Base-by-base conservation (phyloP, 768 basidiomycete genomes). In the Leccinum rimulosum region DNA sequence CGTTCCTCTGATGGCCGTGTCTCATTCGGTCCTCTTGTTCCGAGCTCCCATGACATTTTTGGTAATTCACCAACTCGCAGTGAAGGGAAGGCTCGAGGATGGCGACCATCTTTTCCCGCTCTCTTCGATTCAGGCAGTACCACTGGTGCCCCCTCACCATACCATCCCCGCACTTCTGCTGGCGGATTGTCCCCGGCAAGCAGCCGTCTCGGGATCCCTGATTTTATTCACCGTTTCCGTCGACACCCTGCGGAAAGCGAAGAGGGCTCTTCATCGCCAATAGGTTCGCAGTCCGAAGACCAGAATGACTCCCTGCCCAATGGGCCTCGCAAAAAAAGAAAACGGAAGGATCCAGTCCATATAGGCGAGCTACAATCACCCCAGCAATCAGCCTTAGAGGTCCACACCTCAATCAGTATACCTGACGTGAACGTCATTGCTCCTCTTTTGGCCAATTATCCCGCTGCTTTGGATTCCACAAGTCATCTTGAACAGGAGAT, bases 11-110 rank as follows among this genome's bases (percentile, higher is more conserved):
- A 87, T 52, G 82, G 77, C 10, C 76, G 72, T 33, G 61, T 85
- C 31, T 84, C 85, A 1, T 87, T 88, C 61, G 83, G 87, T 58
- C 87, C 86, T 17, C 63, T 74, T 19, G 70, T 80, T 10, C 80
- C 83, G 58, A 75, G 77, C 6, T 75, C 78, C 10, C 75, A 76
- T n/a, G 74, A 74, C 54, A 84, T 83, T 22, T 57, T 79, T 19
- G 79, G 83, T 14, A 76, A 78, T 25, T 79, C 80, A 47, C 76
- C 76, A 52, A 73, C 70, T 38, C 84, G 79, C 59, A 70, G 64
- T 2, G 82, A 86, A 47, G 71, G 69, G 15, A 69, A 57, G 27
- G 47, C 48, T 38, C 64, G 62, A 58, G 57, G 66, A 17, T 74
- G 69, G 73, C 68, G 71, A 57, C 55, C 61, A 49, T 66, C 69